Conservation (phyloP, 331 rosid genomes). For the Malus hybrid region DNA sequence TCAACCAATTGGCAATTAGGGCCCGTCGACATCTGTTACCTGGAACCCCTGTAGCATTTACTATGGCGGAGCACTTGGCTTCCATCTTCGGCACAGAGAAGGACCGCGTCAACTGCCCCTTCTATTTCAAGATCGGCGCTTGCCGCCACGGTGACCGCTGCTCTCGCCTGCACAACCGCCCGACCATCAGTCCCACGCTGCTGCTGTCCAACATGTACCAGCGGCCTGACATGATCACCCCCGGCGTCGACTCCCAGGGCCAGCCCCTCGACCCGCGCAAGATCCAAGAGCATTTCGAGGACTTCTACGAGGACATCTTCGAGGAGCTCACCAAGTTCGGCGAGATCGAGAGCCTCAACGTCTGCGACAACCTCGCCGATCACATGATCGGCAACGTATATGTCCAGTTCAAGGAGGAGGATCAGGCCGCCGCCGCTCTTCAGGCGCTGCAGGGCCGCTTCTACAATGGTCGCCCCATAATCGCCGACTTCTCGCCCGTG, state of each 20-base stretch:
- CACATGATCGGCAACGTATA: slow-evolving; percentile 88
- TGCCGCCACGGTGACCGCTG: slow-evolving; percentile 62
- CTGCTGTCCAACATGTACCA: slow-evolving; percentile 59
- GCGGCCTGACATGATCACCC: slow-evolving; percentile 57
- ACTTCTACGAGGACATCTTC: slow-evolving; percentile 63
- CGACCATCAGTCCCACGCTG: slow-evolving; percentile 51
- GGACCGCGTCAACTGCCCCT: slow-evolving; percentile 59
- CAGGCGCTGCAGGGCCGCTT: slow-evolving; percentile 44
- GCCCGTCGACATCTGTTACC: no score
- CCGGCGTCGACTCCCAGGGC: slow-evolving; percentile 50
- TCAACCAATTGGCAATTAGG: no score
- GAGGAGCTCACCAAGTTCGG: slow-evolving; percentile 60
- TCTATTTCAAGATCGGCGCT: slow-evolving; percentile 63
- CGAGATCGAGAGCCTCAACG: slow-evolving; percentile 54
- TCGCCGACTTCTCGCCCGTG: slow-evolving; percentile 66
- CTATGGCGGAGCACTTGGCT: slow-evolving; percentile 59
- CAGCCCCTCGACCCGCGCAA: slow-evolving; percentile 42
- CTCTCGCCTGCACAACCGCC: slow-evolving; percentile 49
- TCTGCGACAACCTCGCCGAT: slow-evolving; percentile 71
- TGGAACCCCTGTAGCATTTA: no score
- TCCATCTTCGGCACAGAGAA: slow-evolving; percentile 60
- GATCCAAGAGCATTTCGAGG: slow-evolving; percentile 49
- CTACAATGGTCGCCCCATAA: slow-evolving; percentile 44
- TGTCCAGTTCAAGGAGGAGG: slow-evolving; percentile 70
- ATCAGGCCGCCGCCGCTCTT: slow-evolving; percentile 11